Evolutionary conservation across 2,329 filamentous ascomycete genomes (phyloP).

Genomic region (Alternaria dauci): DNA sequence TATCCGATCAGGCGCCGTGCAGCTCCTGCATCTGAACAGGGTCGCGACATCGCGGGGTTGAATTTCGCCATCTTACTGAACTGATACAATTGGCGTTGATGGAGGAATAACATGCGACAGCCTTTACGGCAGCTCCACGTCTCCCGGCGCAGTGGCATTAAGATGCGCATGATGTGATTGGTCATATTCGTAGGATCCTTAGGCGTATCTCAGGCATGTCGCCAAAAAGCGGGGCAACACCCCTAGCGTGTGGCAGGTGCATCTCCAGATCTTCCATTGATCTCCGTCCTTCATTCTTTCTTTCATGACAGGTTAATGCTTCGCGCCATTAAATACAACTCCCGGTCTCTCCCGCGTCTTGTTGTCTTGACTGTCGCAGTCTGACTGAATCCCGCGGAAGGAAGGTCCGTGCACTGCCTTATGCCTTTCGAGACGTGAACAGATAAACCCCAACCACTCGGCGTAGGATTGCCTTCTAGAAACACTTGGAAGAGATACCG

Average conservation of each 20-base stretch:
- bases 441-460: background rate
- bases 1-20: background rate
- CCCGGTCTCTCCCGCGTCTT: background rate
- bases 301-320: background rate
- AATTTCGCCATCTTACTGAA: conserved; percentile 8
- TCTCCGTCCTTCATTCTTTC: background rate
- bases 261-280: conserved; percentile 4
- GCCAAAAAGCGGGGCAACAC: conserved; percentile 4
- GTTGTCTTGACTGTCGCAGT: background rate
- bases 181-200: background rate
- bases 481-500: background rate
- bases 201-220: conserved; percentile 10
- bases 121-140: conserved; percentile 6
- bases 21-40: background rate
- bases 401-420: background rate
- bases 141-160: background rate
- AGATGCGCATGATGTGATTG: background rate
- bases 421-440: conserved; percentile 3
- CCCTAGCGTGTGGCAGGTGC: conserved; percentile 11
- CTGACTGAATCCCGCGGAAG: background rate
- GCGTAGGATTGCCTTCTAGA: background rate
- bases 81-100: conserved; percentile 16
- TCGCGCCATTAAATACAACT: background rate
- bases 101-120: conserved; percentile 11
- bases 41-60: conserved; percentile 2